These are phyloP conservation scores for Paecilomyces niveus DNA, from an alignment of 2,329 filamentous ascomycete species.

Conservation along the genomic window DNA sequence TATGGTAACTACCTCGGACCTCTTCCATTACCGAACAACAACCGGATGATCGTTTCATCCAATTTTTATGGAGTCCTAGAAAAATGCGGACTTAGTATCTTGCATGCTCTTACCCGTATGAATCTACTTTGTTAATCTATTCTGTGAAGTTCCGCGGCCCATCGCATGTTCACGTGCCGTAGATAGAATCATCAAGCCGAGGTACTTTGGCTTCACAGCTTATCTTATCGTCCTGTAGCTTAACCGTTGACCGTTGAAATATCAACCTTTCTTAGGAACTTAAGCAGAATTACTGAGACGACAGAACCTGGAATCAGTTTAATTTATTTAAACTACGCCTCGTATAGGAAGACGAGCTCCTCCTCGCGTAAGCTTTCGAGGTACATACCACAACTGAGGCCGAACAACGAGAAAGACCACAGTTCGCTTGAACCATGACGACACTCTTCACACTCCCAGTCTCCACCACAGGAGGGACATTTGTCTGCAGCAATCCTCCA, in stretches of 20 bases:
- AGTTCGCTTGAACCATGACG: slow-evolving; percentile 14
- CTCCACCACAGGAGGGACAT: slow-evolving; percentile 22
- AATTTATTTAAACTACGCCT: neutral
- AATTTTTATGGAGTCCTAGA: too few relatives aligned
- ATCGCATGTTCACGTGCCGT: neutral
- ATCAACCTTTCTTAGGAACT: neutral
- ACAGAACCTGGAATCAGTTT: neutral
- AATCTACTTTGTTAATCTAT: too few relatives aligned
- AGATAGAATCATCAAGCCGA: neutral
- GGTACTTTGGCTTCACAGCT: neutral
- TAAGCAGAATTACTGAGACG: neutral
- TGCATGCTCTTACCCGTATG: too few relatives aligned
- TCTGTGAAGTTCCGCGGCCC: too few relatives aligned
- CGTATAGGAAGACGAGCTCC: neutral
- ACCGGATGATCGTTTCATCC: too few relatives aligned
- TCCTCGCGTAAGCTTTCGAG: neutral
- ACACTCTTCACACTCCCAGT: slow-evolving; percentile 57
- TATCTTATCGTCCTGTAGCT: neutral
- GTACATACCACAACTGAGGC: neutral
- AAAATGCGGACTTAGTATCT: too few relatives aligned
- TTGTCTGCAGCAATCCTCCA: slow-evolving; percentile 53
- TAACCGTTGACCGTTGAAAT: neutral
- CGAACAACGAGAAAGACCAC: neutral
- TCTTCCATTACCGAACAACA: too few relatives aligned
- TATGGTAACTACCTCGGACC: too few relatives aligned